phyloP scores from a whole-genome alignment of 2,329 filamentous ascomycete species.

The Xylariaceae sp. region DNA sequence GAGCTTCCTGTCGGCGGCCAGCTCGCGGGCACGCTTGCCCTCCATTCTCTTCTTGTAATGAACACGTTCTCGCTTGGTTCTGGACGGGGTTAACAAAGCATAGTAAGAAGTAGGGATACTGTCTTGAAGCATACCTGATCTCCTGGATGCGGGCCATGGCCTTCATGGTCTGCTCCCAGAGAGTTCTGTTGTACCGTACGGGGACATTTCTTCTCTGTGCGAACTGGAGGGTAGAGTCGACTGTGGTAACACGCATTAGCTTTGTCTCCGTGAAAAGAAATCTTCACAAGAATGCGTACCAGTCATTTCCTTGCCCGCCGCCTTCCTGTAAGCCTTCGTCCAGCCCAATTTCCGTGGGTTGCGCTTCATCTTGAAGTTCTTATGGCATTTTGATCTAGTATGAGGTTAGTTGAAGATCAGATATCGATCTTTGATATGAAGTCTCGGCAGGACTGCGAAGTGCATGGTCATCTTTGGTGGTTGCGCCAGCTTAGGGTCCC shows the following conservation, averaged over 20 bases:
- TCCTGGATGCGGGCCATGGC: conserved; percentile 68
- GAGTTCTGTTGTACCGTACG: conserved; percentile 90
- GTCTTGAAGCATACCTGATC: conserved; percentile 18
- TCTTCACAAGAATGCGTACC: conserved; percentile 3
- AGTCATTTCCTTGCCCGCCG: conserved; percentile 68
- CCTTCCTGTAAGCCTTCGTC: conserved; percentile 58
- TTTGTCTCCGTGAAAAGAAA: neutral
- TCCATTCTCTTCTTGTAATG: conserved; percentile 95
- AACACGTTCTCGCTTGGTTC: conserved; percentile 69
- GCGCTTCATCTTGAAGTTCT: conserved; percentile 67
- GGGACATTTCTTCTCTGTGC: conserved; percentile 89
- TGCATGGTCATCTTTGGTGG: too few species aligned
- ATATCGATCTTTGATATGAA: too few species aligned
- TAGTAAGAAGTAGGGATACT: too few species aligned
- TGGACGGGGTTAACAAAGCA: conserved; percentile 8
- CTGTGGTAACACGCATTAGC: conserved; percentile 31
- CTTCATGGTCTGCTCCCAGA: conserved; percentile 78
- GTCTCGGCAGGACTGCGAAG: too few species aligned
- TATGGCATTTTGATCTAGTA: conserved; percentile 22
- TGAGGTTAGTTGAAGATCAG: too few species aligned
- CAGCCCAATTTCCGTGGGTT: conserved; percentile 95
- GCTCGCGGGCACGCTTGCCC: conserved; percentile 78
- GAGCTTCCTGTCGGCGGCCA: conserved; percentile 75
- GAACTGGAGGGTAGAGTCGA: conserved; percentile 91
- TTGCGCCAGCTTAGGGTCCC: too few species aligned